These are phyloP conservation scores for Aspergillus hiratsukae DNA, from an alignment of 2,329 filamentous ascomycete species.

Conservation along the genomic window DNA sequence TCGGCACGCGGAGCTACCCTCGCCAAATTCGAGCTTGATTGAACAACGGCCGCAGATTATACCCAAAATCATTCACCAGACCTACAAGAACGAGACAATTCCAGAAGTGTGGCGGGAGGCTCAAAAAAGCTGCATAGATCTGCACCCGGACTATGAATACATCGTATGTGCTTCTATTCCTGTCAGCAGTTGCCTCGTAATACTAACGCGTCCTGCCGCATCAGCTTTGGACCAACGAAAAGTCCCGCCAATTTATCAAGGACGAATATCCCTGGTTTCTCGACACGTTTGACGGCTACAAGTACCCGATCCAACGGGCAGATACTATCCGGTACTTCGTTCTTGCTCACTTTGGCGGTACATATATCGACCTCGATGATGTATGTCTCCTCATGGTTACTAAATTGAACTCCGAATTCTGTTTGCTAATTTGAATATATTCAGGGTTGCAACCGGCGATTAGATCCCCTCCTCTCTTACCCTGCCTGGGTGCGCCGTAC, in stretches of 20 bases:
- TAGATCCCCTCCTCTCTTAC: slow-evolving; percentile 65
- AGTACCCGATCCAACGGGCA: slow-evolving; percentile 70
- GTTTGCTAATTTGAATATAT: slow-evolving; percentile 11
- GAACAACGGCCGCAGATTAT: slow-evolving; percentile 58
- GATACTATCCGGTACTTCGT: slow-evolving; percentile 78
- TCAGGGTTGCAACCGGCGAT: slow-evolving; percentile 62
- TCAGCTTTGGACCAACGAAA: slow-evolving; percentile 71
- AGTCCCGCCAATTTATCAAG: slow-evolving; percentile 66
- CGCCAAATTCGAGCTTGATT: slow-evolving; percentile 58
- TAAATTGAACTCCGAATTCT: background rate
- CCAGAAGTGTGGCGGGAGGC: slow-evolving; percentile 62
- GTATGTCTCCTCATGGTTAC: slow-evolving; percentile 35
- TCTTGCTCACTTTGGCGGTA: slow-evolving; percentile 69
- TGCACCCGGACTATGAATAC: slow-evolving; percentile 70
- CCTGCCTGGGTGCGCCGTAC: slow-evolving; percentile 68
- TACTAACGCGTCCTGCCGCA: slow-evolving; percentile 15
- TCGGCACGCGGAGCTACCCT: slow-evolving; percentile 60
- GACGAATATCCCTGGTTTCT: slow-evolving; percentile 74
- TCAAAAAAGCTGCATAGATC: slow-evolving; percentile 61
- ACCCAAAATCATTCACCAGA: slow-evolving; percentile 74
- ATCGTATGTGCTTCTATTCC: slow-evolving; percentile 47
- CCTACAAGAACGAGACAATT: slow-evolving; percentile 66
- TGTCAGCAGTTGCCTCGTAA: background rate
- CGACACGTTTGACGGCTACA: slow-evolving; percentile 68
- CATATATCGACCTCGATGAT: slow-evolving; percentile 77